Evolutionary conservation across 495 filamentous ascomycete species (phyloP).

Genomic region (Podospora pseudoanserina): DNA sequence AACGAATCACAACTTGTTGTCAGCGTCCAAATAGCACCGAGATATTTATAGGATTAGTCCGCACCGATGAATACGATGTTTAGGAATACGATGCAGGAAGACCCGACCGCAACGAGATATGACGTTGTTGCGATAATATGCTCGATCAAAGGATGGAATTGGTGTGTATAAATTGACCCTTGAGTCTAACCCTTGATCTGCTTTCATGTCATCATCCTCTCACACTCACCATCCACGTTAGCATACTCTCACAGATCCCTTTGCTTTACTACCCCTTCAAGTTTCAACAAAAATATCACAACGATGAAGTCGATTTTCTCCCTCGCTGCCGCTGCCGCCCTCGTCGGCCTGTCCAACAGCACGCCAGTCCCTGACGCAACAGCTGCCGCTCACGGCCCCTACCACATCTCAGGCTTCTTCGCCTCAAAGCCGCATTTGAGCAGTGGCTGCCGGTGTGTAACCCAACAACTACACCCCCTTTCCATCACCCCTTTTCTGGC

Average conservation of each 20-base stretch:
- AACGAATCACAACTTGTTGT: background rate
- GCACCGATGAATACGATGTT: background rate
- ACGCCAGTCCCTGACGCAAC: background rate
- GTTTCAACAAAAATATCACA: background rate
- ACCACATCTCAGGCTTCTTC: conserved; percentile 13
- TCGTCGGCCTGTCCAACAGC: conserved; percentile 9
- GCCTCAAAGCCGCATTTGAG: conserved; percentile 12
- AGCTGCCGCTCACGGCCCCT: conserved; percentile 4
- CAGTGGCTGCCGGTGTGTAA: conserved; percentile 8
- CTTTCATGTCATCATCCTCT: no score
- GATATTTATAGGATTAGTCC: background rate
- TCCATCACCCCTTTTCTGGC: background rate
- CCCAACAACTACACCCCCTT: background rate
- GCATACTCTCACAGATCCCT: background rate
- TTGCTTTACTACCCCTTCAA: background rate
- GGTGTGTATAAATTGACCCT: background rate
- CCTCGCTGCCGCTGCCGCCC: background rate
- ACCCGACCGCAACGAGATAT: background rate
- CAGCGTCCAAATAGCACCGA: background rate
- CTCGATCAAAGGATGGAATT: no score
- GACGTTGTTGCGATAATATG: background rate
- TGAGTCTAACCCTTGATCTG: background rate
- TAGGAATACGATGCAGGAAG: background rate
- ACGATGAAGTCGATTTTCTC: conserved; percentile 11
- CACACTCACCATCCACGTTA: background rate